Evolutionary conservation across 805 yeast genomes (phyloP).

Genomic region (Hanseniaspora clermontiae): DNA sequence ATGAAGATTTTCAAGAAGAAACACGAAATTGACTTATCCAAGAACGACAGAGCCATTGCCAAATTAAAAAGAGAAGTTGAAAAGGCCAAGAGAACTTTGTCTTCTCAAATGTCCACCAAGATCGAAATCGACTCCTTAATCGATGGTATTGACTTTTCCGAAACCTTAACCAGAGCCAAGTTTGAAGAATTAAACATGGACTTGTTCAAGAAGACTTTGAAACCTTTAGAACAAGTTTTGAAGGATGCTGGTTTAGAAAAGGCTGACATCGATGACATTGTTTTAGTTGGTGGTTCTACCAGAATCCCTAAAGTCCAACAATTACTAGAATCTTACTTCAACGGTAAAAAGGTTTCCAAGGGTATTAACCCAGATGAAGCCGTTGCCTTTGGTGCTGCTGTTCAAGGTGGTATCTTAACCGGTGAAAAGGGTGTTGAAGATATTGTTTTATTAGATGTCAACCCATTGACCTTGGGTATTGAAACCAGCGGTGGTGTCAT

Average conservation of each 20-base stretch:
- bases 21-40: slow-evolving; percentile 69
- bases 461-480: slow-evolving; percentile 88
- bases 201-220: slow-evolving; percentile 83
- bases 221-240: slow-evolving; percentile 91
- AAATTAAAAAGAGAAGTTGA: slow-evolving; percentile 95
- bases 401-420: slow-evolving; percentile 93
- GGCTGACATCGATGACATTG: slow-evolving; percentile 84
- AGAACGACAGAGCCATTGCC: slow-evolving; percentile 75
- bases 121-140: slow-evolving; percentile 90
- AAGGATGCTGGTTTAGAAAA: slow-evolving; percentile 84
- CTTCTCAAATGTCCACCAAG: slow-evolving; percentile 89
- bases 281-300: slow-evolving; percentile 97
- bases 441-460: slow-evolving; percentile 80
- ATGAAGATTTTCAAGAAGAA: slow-evolving; percentile 84
- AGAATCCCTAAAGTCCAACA: slow-evolving; percentile 98
- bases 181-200: slow-evolving; percentile 93
- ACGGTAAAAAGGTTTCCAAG: slow-evolving; percentile 92
- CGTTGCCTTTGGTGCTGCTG: slow-evolving; percentile 98
- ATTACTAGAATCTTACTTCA: slow-evolving; percentile 76
- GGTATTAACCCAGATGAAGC: slow-evolving; percentile 99
- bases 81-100: slow-evolving; percentile 93
- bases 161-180: slow-evolving; percentile 92
- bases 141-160: slow-evolving; percentile 92
- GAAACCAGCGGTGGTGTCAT: slow-evolving; percentile 96
- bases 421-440: slow-evolving; percentile 93